Conservation (phyloP, 495 filamentous ascomycete species). For the Cudoniella acicularis region DNA sequence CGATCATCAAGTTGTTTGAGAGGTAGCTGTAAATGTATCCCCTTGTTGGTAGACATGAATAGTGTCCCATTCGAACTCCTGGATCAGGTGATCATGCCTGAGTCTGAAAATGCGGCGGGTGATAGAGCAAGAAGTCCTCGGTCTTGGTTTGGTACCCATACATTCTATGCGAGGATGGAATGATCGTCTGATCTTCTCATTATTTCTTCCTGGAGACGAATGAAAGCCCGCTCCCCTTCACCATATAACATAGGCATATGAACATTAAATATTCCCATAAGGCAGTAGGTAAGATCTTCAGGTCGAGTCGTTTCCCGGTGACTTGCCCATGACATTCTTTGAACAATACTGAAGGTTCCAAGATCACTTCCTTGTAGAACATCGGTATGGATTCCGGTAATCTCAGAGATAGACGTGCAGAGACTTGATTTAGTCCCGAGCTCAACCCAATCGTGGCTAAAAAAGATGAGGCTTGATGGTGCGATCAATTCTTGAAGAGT, state of each 20-base stretch:
- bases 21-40: neutral
- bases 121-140: neutral
- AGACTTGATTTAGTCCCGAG: neutral
- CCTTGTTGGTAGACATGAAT: neutral
- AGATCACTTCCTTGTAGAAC: neutral
- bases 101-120: neutral
- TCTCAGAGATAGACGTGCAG: neutral
- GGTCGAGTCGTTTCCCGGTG: neutral
- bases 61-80: neutral
- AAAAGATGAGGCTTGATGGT: neutral
- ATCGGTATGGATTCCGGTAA: neutral
- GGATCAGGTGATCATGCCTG: neutral
- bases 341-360: neutral
- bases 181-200: neutral
- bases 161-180: neutral
- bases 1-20: neutral
- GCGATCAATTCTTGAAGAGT: neutral
- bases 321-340: neutral
- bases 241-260: neutral
- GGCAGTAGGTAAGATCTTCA: neutral
- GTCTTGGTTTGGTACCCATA: neutral
- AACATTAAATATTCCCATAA: neutral
- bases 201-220: neutral
- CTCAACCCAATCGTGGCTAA: neutral
- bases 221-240: neutral